Conservation (phyloP, 176 grass and related monocot genomes). For the Triticum urartu region DNA sequence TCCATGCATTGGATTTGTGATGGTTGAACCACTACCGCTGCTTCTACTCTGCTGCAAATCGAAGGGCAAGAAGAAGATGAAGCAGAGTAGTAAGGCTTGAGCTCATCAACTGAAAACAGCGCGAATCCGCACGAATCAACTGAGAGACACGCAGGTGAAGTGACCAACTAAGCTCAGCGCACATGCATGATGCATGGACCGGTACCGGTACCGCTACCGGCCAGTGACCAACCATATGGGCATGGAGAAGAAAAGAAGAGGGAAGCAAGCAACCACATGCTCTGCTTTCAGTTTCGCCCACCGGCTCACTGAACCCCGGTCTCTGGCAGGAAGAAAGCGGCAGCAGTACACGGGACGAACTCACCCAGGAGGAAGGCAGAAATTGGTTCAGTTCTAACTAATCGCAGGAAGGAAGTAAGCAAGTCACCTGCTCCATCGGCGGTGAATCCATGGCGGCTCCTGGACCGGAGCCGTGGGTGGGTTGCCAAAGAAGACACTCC, state of each 20-base stretch:
- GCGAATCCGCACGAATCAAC: neutral
- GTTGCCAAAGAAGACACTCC: neutral
- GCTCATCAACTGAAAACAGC: neutral
- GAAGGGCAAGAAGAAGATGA: neutral
- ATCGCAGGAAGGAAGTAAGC: neutral
- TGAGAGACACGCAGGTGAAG: neutral
- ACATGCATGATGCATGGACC: neutral
- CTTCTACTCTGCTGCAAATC: neutral
- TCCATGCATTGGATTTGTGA: neutral
- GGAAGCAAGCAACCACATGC: neutral
- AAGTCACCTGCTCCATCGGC: neutral
- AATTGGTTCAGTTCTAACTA: neutral
- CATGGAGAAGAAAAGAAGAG: neutral
- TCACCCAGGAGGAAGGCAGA: neutral
- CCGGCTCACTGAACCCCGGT: neutral
- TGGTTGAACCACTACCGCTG: rapidly evolving
- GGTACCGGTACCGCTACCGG: neutral
- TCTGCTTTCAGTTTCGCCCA: neutral
- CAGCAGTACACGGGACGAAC: too few species aligned
- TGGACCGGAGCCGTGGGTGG: neutral
- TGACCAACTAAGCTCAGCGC: too few species aligned
- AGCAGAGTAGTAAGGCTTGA: neutral
- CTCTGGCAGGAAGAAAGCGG: neutral
- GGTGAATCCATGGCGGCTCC: conserved; percentile 16
- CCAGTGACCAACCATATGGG: neutral